Evolutionary conservation across 108 stramenopile genomes (phyloP).

Genomic region (Skeletonema marinoi): DNA sequence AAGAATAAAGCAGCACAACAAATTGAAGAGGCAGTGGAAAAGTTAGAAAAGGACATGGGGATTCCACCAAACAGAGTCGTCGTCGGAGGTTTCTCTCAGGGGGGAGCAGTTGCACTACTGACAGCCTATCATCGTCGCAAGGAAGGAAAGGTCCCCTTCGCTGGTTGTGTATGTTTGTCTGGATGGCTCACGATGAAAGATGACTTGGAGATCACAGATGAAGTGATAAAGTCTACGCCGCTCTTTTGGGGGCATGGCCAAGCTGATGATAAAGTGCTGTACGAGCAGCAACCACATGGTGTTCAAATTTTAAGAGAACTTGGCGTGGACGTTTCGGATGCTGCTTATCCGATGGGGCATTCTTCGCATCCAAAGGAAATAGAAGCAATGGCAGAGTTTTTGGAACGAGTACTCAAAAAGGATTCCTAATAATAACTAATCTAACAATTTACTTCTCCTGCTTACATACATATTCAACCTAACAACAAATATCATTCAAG

Average conservation of each 20-base stretch:
- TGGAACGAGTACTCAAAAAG: constrained; percentile 48
- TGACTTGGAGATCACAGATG: constrained; percentile 44
- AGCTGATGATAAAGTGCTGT: constrained; percentile 85
- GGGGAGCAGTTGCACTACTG: constrained; percentile 78
- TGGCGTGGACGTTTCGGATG: constrained; percentile 44
- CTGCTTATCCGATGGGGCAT: constrained; percentile 76
- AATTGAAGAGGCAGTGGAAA: constrained; percentile 53
- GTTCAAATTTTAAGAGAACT: constrained; percentile 53
- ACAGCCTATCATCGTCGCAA: constrained; percentile 58
- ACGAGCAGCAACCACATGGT: constrained; percentile 79
- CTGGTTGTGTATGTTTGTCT: constrained; percentile 72
- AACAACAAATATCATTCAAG: not conserved
- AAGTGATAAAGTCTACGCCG: constrained; percentile 58
- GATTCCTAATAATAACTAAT: not conserved
- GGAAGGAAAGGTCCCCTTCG: constrained; percentile 47
- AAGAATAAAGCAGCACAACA: constrained; percentile 45
- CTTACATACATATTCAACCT: not conserved
- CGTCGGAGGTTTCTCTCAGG: constrained; percentile 87
- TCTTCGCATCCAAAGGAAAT: constrained; percentile 69
- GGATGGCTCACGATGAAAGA: constrained; percentile 80
- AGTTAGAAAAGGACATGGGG: constrained; percentile 49
- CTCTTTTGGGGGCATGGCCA: constrained; percentile 86
- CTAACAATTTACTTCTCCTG: not conserved
- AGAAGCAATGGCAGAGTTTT: constrained; percentile 70
- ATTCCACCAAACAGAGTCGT: constrained; percentile 70